A percentile compares a stretch with the other conserved stretches of the same genome.
phyloP scores from a whole-genome alignment of 2,329 filamentous ascomycete species.

The Aspergillus sp. region DNA sequence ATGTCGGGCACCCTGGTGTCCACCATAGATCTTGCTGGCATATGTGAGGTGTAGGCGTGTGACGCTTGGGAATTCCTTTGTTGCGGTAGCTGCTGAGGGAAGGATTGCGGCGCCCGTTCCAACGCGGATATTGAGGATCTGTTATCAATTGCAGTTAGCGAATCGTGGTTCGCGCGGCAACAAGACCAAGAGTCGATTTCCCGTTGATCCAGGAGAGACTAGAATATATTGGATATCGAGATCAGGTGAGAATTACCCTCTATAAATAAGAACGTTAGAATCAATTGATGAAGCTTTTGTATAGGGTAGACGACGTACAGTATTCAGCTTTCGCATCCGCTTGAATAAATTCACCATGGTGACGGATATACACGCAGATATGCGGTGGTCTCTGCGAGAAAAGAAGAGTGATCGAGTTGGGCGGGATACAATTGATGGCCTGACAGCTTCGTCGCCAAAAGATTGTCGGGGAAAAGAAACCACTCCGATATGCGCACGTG shows the following conservation, averaged over 20 bases:
- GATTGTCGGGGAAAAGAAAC: constrained; percentile 22
- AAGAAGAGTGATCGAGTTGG: neutral
- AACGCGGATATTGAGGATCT: constrained; percentile 74
- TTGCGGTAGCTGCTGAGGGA: constrained; percentile 46
- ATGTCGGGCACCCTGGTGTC: constrained; percentile 60
- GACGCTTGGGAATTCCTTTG: constrained; percentile 38
- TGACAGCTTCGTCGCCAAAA: neutral
- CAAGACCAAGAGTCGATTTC: neutral
- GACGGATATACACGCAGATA: constrained; percentile 11
- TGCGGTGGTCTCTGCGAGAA: neutral
- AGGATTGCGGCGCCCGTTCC: constrained; percentile 82
- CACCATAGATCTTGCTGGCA: constrained; percentile 42
- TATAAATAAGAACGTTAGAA: constrained; percentile 1
- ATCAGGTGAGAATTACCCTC: neutral
- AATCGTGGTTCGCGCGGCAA: neutral
- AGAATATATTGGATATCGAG: neutral
- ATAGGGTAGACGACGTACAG: constrained; percentile 48
- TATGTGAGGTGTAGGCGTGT: constrained; percentile 47
- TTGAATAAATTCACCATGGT: constrained; percentile 53
- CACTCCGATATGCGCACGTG: constrained; percentile 21
- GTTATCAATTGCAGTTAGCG: constrained; percentile 11
- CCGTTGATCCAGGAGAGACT: neutral
- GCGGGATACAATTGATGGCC: neutral
- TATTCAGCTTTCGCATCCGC: constrained; percentile 72
- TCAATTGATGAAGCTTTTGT: neutral